A percentile compares a stretch with the other conserved stretches of the same genome.
These are phyloP conservation scores for Dillenia turbinata DNA, from an alignment of 164 flowering plant species.

Conservation along the genomic window DNA sequence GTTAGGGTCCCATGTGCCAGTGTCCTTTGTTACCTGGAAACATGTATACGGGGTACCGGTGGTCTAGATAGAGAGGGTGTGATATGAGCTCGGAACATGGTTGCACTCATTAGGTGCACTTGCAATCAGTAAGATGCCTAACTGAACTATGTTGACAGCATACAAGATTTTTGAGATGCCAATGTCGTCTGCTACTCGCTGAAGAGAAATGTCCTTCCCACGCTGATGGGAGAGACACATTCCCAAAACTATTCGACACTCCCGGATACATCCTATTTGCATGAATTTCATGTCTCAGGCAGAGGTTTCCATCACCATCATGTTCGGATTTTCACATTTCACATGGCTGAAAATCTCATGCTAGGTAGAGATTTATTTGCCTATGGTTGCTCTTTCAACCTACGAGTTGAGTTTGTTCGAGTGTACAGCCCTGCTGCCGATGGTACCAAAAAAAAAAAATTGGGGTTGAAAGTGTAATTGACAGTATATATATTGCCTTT, in stretches of 20 bases:
- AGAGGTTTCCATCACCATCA: neutral
- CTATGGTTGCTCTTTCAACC: slow-evolving; percentile 41
- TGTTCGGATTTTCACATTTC: neutral
- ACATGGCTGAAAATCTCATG: slow-evolving; percentile 1
- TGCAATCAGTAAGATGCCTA: too few relatives aligned
- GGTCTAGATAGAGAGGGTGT: too few relatives aligned
- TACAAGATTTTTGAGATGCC: too few relatives aligned
- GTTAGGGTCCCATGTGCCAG: too few relatives aligned
- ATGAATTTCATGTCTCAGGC: neutral
- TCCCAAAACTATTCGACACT: neutral
- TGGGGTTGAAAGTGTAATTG: slow-evolving; percentile 79
- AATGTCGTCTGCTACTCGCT: neutral
- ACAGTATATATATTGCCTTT: neutral
- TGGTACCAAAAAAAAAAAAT: slow-evolving; percentile 68
- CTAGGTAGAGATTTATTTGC: slow-evolving; percentile 73
- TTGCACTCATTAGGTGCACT: too few relatives aligned
- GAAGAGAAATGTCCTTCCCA: neutral
- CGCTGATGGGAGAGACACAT: neutral
- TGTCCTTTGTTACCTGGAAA: too few relatives aligned
- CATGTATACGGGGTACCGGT: too few relatives aligned
- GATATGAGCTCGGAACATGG: too few relatives aligned
- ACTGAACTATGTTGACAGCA: too few relatives aligned
- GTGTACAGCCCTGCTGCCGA: slow-evolving; percentile 75
- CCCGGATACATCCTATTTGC: neutral
- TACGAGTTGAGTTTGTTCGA: slow-evolving; percentile 72